phyloP scores from a whole-genome alignment of 1,139 yeast genomes.

The Saccharomyces hybrid region DNA sequence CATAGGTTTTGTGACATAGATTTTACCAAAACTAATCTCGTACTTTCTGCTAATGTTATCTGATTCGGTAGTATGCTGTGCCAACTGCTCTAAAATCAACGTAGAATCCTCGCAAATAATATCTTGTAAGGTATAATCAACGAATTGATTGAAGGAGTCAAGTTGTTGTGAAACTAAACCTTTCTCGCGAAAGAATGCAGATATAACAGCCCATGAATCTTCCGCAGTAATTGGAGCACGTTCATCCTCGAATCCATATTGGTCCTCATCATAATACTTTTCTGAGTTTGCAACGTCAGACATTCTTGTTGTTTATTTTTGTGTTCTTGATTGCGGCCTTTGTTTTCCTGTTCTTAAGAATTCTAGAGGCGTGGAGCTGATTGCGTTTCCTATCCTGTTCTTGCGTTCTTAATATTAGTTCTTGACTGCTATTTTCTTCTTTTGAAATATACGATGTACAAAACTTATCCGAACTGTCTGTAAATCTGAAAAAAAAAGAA shows the following conservation, averaged over 20 bases:
- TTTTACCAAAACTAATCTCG: conserved; percentile 94
- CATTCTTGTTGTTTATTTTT: background rate
- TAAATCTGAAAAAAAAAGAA: background rate
- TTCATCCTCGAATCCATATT: conserved; percentile 57
- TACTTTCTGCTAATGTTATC: conserved; percentile 88
- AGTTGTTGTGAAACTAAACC: conserved; percentile 97
- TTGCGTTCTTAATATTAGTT: background rate
- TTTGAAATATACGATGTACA: background rate
- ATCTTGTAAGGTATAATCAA: conserved; percentile 93
- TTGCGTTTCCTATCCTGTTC: background rate
- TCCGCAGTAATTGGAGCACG: conserved; percentile 83
- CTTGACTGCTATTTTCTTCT: background rate
- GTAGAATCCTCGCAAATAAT: conserved; percentile 94
- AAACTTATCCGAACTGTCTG: background rate
- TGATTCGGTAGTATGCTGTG: conserved; percentile 88
- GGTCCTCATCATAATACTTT: conserved; percentile 42
- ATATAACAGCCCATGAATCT: conserved; percentile 98
- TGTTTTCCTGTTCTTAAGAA: background rate
- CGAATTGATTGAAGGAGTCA: conserved; percentile 96
- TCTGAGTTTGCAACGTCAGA: conserved; percentile 14
- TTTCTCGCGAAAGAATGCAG: conserved; percentile 91
- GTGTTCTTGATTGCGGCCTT: background rate
- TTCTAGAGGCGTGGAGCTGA: background rate
- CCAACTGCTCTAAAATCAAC: conserved; percentile 92
- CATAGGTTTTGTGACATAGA: conserved; percentile 91